These are phyloP conservation scores for Populus euphratica DNA, from an alignment of 345 rosid genomes.

Conservation along the genomic window DNA sequence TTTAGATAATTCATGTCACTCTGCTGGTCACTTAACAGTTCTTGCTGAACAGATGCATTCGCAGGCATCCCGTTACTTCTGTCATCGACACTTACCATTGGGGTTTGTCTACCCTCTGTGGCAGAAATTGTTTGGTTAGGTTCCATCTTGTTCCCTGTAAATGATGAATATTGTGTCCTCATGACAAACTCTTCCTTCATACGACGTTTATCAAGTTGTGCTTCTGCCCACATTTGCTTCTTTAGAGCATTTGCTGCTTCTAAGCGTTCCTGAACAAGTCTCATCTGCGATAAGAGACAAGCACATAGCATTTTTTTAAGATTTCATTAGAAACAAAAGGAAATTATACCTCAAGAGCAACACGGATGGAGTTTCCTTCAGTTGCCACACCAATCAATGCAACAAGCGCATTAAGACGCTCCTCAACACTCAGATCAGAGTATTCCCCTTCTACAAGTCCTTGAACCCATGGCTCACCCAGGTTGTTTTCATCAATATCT, in stretches of 20 bases:
- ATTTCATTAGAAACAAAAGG: background rate
- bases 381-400: conserved; percentile 66
- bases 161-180: conserved; percentile 44
- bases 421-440: conserved; percentile 68
- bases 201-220: conserved; percentile 83
- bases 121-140: conserved; percentile 29
- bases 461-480: conserved; percentile 78
- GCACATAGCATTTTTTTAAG: conserved; percentile 1
- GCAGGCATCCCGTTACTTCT: conserved; percentile 24
- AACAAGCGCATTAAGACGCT: conserved; percentile 74
- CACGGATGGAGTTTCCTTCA: conserved; percentile 72
- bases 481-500: conserved; percentile 63
- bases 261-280: conserved; percentile 68
- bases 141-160: conserved; percentile 44
- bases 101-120: conserved; percentile 47
- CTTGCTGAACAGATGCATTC: conserved; percentile 40
- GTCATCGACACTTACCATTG: conserved; percentile 32
- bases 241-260: conserved; percentile 84
- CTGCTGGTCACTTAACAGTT: conserved; percentile 35
- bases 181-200: conserved; percentile 60
- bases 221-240: conserved; percentile 94
- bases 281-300: conserved; percentile 24
- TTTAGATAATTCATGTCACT: conserved; percentile 31
- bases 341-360: conserved; percentile 58
- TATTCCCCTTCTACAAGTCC: conserved; percentile 83